Base-by-base conservation (phyloP, 2,329 filamentous ascomycete species). In the Zymoseptoria brevis region DNA sequence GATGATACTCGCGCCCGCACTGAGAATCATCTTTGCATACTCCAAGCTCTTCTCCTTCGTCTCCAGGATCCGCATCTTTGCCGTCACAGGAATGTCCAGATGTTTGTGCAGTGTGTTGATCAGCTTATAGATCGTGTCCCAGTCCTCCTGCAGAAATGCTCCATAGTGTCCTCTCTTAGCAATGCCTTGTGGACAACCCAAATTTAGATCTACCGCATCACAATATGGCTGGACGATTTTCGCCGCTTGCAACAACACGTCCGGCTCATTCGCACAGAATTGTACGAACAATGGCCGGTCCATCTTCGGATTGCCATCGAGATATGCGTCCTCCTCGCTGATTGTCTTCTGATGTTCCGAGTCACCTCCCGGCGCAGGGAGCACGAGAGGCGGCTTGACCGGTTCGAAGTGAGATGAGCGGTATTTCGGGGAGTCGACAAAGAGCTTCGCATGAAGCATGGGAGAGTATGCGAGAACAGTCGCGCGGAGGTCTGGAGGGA, bases 161-260 rank as follows among this genome's bases (percentile, higher is more conserved):
- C 94, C 94, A 70, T 99, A 99, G 72, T 89, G 87, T 8, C 94
- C 94, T 72, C 88, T 89, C 72, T 85, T 84, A 35, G 94, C 94
- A 66, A 99, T 99, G 1, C 93, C 93, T 72, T 99, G 94, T 0
- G 94, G 94, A 75, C 94, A 99, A 7, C 94, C 94, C 4, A 99
- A 80, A 72, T 99, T 99, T 67, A 99, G 77, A 73, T 99, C 94
- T 3, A 99, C 88, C 7, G 94, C 94, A 73, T 99, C 94, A 75
- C 93, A 97, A 74, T 92, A 89, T 0, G 90, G 89, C 4, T 88
- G 86, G 0, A 90, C 92, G 61, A 87, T 81, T 64, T 83, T 81
- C 0, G 93, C 94, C 0, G 94, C 91, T 26, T 81, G 81, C 53
- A 97, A 84, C 19, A 96, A 81, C 56, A 88, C 84, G n/a, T 88